These are phyloP conservation scores for Eucalyptus virginea DNA, from an alignment of 345 rosid species.

Conservation along the genomic window DNA sequence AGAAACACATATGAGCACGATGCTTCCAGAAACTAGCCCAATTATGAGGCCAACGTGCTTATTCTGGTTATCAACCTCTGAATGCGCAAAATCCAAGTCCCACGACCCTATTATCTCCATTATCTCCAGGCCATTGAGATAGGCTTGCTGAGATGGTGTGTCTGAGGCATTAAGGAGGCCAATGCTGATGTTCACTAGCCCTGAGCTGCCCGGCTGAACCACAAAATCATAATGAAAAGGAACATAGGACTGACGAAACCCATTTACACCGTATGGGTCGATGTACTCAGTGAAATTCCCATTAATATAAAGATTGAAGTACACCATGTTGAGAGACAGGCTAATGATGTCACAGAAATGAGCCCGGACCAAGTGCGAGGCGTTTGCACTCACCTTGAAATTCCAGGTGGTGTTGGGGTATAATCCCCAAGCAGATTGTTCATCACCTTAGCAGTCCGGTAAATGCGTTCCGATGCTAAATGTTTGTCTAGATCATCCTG, in stretches of 20 bases:
- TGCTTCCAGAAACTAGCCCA: conserved; percentile 16
- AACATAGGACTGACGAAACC: accelerated
- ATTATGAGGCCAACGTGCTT: not conserved
- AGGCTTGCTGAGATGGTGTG: not conserved
- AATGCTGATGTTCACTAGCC: conserved; percentile 15
- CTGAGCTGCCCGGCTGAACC: conserved; percentile 28
- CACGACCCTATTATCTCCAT: conserved; percentile 19
- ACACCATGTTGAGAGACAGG: not conserved
- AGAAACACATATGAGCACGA: conserved; percentile 3
- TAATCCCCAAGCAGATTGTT: not conserved
- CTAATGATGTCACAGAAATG: conserved; percentile 46
- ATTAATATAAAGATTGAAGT: conserved; percentile 27
- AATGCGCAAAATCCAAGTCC: not conserved
- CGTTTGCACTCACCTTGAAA: conserved; percentile 19
- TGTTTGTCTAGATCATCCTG: not conserved
- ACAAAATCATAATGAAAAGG: conserved; percentile 35
- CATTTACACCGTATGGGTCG: not conserved
- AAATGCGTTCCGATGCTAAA: conserved; percentile 16
- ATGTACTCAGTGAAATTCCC: not conserved
- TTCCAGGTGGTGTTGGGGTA: conserved; percentile 30
- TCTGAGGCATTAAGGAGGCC: not conserved
- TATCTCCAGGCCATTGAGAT: conserved; percentile 48
- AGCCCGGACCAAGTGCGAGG: conserved; percentile 26
- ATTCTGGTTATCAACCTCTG: not conserved
- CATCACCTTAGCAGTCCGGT: conserved; percentile 25